Evolutionary conservation across 2,329 filamentous ascomycete genomes (phyloP).

Genomic region (Cladobotryum protrusum): DNA sequence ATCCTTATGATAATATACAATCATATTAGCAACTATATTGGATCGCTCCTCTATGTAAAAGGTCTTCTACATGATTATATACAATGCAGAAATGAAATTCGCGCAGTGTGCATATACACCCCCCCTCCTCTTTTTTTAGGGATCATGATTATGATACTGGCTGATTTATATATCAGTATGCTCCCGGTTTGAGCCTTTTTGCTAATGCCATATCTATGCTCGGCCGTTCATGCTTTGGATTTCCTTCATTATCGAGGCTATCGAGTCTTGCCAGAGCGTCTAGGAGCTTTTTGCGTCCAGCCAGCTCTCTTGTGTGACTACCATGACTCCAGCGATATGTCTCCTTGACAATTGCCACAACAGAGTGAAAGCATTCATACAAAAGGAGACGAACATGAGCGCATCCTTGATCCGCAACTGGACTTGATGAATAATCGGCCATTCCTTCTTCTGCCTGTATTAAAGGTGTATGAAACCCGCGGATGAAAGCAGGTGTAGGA

Average conservation of each 20-base stretch:
- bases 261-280: constrained; percentile 41
- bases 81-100: too few relatives aligned
- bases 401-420: constrained; percentile 37
- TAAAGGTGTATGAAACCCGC: neutral
- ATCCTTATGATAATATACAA: neutral
- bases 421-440: constrained; percentile 26
- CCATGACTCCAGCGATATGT: constrained; percentile 47
- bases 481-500: constrained; percentile 28
- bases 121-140: too few relatives aligned
- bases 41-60: too few relatives aligned
- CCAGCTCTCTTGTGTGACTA: constrained; percentile 45
- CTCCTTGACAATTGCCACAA: constrained; percentile 45
- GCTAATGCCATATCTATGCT: constrained; percentile 38
- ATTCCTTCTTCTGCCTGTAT: neutral
- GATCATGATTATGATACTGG: too few relatives aligned
- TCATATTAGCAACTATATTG: too few relatives aligned
- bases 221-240: constrained; percentile 26
- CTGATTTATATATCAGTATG: neutral
- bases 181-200: constrained; percentile 35
- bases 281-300: constrained; percentile 45
- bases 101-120: too few relatives aligned
- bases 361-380: constrained; percentile 53
- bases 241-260: constrained; percentile 28
- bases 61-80: too few relatives aligned
- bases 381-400: constrained; percentile 44